Percentiles rank a stretch among this genome's conserved stretches.
Evolutionary conservation across 1,284 basidiomycete species (phyloP).

Genomic region (Tetrapyrgos nigripes): DNA sequence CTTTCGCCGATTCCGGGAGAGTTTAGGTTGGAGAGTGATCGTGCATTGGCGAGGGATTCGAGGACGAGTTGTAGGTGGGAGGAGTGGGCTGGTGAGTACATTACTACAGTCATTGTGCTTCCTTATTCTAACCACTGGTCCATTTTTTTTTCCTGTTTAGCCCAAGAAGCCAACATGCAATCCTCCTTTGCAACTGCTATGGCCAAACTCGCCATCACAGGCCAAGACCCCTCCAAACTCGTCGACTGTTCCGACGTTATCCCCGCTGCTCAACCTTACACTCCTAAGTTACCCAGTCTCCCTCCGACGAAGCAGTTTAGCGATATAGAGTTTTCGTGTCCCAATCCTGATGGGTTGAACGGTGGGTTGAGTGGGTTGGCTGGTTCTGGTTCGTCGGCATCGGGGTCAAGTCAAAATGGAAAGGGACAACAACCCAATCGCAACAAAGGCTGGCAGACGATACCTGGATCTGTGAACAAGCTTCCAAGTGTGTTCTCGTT

Average conservation of each 20-base stretch:
- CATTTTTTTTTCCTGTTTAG: neutral
- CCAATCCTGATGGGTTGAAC: neutral
- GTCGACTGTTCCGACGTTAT: neutral
- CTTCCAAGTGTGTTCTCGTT: too few relatives aligned
- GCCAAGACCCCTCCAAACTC: neutral
- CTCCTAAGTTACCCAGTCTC: neutral
- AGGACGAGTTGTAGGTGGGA: neutral
- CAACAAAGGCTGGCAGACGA: too few relatives aligned
- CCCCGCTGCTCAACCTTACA: neutral
- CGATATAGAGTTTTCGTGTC: neutral
- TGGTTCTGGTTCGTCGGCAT: too few relatives aligned
- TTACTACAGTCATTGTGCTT: neutral
- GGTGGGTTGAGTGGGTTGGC: too few relatives aligned
- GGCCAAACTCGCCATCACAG: neutral
- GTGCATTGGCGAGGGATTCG: neutral
- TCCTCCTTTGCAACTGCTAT: neutral
- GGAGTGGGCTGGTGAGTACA: neutral
- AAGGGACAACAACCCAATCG: too few relatives aligned
- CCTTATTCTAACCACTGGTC: neutral
- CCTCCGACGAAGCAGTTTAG: neutral
- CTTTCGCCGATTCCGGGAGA: slow-evolving; percentile 35
- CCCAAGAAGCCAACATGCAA: neutral
- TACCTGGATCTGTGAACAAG: too few relatives aligned
- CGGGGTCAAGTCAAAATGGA: too few relatives aligned
- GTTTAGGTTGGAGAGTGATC: slow-evolving; percentile 34